These are phyloP conservation scores for Athelia psychrophila DNA, from an alignment of 1,284 basidiomycete species.

Conservation along the genomic window DNA sequence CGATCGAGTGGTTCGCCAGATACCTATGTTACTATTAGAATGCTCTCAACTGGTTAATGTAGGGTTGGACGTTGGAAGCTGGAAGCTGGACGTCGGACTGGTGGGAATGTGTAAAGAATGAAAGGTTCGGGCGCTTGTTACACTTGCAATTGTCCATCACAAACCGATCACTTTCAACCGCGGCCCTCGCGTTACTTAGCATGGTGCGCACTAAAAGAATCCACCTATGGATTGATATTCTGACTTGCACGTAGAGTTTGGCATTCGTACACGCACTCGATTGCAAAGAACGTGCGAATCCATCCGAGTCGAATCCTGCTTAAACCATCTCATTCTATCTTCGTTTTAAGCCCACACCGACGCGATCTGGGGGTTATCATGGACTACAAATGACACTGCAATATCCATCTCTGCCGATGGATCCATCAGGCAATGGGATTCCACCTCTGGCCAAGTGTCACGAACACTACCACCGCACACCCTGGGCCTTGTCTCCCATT, in stretches of 20 bases:
- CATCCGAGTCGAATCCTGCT: constrained; percentile 2
- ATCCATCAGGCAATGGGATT: constrained; percentile 66
- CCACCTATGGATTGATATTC: too few species aligned
- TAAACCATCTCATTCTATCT: neutral
- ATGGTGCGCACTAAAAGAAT: too few species aligned
- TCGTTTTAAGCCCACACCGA: constrained; percentile 70
- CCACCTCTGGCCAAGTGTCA: constrained; percentile 61
- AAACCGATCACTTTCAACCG: too few species aligned
- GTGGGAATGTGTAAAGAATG: too few species aligned
- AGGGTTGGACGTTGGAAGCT: too few species aligned
- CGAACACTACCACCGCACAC: constrained; percentile 66
- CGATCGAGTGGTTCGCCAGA: too few species aligned
- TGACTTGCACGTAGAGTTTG: constrained; percentile 47
- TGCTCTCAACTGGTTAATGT: too few species aligned
- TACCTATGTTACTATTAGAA: too few species aligned
- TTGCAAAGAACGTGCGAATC: constrained; percentile 66
- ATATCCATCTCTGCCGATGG: constrained; percentile 77
- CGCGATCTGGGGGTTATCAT: constrained; percentile 77
- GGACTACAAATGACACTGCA: constrained; percentile 66
- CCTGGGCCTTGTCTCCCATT: constrained; percentile 72
- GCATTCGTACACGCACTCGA: constrained; percentile 69
- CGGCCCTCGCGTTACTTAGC: too few species aligned
- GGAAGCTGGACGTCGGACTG: too few species aligned
- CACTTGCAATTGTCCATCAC: too few species aligned
- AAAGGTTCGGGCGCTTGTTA: too few species aligned